Evolutionary conservation across 139 green algal genomes (phyloP).

Genomic region (Asterochloris sp.): DNA sequence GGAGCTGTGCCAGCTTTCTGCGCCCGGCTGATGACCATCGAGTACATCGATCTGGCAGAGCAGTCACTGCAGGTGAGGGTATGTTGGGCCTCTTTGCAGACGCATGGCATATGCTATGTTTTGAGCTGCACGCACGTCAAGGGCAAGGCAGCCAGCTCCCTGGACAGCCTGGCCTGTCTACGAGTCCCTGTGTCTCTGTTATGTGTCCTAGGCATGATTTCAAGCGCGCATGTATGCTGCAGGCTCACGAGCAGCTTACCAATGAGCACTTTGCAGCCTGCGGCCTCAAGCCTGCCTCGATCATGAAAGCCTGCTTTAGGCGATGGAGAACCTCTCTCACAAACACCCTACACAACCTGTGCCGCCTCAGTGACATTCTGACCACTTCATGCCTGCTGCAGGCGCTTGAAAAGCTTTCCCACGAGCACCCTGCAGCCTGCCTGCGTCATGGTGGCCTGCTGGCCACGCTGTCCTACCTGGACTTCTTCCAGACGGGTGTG

Average conservation of each 20-base stretch:
- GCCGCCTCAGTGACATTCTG: not conserved
- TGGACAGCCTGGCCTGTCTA: too few relatives aligned
- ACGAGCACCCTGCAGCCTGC: slow-evolving; percentile 71
- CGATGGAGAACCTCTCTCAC: too few relatives aligned
- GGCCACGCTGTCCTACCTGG: slow-evolving; percentile 89
- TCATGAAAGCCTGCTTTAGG: not conserved
- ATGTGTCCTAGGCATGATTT: too few relatives aligned
- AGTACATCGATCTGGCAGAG: slow-evolving; percentile 98
- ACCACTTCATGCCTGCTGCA: slow-evolving; percentile 31
- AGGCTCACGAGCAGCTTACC: too few relatives aligned
- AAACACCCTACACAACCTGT: not conserved
- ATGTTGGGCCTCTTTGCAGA: not conserved
- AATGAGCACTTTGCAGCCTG: too few relatives aligned
- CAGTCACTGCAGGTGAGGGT: slow-evolving; percentile 71
- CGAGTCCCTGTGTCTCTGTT: too few relatives aligned
- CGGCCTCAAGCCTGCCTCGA: not conserved
- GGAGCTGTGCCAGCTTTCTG: slow-evolving; percentile 82
- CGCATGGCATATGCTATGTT: too few relatives aligned
- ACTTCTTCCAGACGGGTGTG: slow-evolving; percentile 94
- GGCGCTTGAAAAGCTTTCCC: slow-evolving; percentile 92
- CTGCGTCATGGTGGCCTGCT: slow-evolving; percentile 79
- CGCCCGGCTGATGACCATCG: slow-evolving; percentile 84
- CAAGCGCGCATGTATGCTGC: too few relatives aligned
- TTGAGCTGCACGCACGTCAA: too few relatives aligned
- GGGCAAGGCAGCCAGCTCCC: too few relatives aligned